Base-by-base conservation (phyloP, 345 rosid species). In the Populus deltoides region DNA sequence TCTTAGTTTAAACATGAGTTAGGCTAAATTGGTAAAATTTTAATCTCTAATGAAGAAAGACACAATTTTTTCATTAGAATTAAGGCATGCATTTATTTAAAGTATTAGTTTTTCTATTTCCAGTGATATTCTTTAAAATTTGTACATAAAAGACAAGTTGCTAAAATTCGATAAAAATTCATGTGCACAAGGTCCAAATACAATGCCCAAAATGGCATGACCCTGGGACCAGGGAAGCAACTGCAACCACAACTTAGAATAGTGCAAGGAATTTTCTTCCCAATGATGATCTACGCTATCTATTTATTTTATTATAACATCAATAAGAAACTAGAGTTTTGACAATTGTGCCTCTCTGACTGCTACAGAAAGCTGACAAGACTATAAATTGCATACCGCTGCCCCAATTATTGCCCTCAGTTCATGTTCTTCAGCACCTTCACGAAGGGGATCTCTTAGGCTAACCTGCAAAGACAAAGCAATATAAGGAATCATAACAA, bases 361-460 rank as follows among this genome's bases (percentile, higher is more conserved):
- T 7, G 20, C 17, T 22, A 17, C 1, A 35, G 6, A n/a, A 55
- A 66, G 45, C 8, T 31, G 10, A 13, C 24, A 71, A 27, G 22
- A 51, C 22, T 33, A 35, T 35, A 66, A 66, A 74, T 68, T 51
- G 59, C 92, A 65, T 92, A 96, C 99, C 81, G 98, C 98, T 80
- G 93, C 89, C 51, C 93, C 91, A 80, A 96, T 93, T 76, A 96
- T 93, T 81, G 88, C 93, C 82, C 91, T 86, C 33, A 96, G 92
- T 35, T 82, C 88, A 16, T 87, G 82, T 38, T 92, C 97, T 62
- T 87, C 87, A 76, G 89, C 97, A 78, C 96, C 93, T 49, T 80
- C 69, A 63, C 97, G 97, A 72, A 93, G 90, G 31, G 99, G 97
- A 84, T 93, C 98, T 82, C 99, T 92, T 78, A 93, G 84, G 87